phyloP scores from a whole-genome alignment of 352 stramenopile species.

The Phytophthora pseudosyringae region DNA sequence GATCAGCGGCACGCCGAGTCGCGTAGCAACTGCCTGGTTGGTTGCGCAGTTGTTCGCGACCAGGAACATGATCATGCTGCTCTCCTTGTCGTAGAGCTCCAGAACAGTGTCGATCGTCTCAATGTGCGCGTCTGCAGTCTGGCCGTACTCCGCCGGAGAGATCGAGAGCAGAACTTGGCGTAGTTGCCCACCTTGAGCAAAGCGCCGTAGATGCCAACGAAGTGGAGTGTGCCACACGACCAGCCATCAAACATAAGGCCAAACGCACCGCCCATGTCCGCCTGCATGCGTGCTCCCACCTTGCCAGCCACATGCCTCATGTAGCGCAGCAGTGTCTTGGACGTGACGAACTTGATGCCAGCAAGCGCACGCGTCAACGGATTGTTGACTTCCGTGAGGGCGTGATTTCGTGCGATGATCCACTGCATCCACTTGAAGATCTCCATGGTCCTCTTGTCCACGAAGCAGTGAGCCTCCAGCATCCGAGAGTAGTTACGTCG shows the following conservation, averaged over 20 bases:
- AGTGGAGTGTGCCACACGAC: background rate
- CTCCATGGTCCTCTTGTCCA: slow-evolving; percentile 5
- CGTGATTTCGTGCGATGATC: background rate
- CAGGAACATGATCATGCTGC: background rate
- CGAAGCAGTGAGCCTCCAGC: slow-evolving; percentile 1
- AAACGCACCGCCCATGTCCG: background rate
- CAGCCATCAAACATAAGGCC: background rate
- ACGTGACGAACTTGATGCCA: background rate
- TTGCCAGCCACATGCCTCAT: background rate
- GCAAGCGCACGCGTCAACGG: too few species aligned
- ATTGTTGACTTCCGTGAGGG: too few species aligned
- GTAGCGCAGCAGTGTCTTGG: background rate
- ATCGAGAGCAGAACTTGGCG: background rate
- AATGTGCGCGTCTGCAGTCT: slow-evolving; percentile 3
- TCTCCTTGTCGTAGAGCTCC: slow-evolving; percentile 1
- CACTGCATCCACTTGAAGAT: slow-evolving; percentile 14
- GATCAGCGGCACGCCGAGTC: background rate
- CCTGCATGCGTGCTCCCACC: background rate
- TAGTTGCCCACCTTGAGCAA: background rate
- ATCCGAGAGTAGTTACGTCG: background rate
- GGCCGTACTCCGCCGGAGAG: background rate
- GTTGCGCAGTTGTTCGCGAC: slow-evolving; percentile 15
- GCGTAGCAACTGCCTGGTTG: slow-evolving; percentile 12
- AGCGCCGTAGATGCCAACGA: slow-evolving; percentile 1
- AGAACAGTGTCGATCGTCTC: background rate